Conservation (phyloP, 306 rosid genomes). For the Erythrophleum fordii region DNA sequence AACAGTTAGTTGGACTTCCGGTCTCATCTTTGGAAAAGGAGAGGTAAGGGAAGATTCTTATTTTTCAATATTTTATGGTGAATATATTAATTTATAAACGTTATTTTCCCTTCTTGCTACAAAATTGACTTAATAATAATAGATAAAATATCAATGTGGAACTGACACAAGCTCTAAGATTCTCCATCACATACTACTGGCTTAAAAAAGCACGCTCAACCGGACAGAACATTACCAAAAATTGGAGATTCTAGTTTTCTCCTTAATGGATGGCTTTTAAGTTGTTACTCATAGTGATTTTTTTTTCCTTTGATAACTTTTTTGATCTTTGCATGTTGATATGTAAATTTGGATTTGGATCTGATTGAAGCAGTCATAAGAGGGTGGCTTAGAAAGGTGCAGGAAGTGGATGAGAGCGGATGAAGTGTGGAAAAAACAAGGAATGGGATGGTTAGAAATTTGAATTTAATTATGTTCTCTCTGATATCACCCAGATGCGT, state of each 20-base stretch:
- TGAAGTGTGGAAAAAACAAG: not conserved
- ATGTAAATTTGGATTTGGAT: not conserved
- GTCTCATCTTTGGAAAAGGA: slow-evolving; percentile 88
- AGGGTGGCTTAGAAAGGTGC: slow-evolving; percentile 9
- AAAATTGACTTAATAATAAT: slow-evolving; percentile 13
- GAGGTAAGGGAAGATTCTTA: slow-evolving; percentile 58
- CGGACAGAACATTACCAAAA: not conserved
- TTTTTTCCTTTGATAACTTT: not conserved
- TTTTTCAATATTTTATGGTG: not conserved
- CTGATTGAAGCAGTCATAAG: not conserved
- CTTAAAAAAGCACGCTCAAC: slow-evolving; percentile 4
- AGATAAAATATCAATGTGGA: not conserved
- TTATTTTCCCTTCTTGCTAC: slow-evolving; percentile 6
- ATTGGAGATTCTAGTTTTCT: not conserved
- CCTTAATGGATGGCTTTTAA: not conserved
- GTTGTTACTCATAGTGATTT: not conserved
- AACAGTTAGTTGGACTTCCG: slow-evolving; percentile 82
- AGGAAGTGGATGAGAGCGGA: not conserved
- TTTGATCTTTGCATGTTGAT: not conserved
- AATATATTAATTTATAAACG: not conserved
- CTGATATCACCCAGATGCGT: slow-evolving; percentile 4
- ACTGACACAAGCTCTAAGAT: slow-evolving; percentile 11
- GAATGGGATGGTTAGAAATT: slow-evolving; percentile 5
- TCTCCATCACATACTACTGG: slow-evolving; percentile 16
- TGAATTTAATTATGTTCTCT: not conserved